phyloP scores from a whole-genome alignment of 2,329 filamentous ascomycete genomes.

The Ramularia collo-cygni region DNA sequence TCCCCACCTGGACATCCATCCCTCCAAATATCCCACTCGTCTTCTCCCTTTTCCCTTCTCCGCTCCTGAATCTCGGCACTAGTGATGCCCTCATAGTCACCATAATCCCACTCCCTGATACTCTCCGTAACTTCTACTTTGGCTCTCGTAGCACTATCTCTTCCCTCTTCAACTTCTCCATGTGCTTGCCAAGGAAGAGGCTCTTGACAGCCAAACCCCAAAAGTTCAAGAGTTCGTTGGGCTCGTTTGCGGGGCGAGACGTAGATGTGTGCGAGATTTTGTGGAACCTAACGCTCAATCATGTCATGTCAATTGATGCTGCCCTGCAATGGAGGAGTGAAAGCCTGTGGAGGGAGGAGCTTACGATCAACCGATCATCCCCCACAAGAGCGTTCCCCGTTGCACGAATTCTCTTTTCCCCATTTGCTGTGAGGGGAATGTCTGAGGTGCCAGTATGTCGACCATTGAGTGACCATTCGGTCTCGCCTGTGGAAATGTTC shows the following conservation, averaged over 20 bases:
- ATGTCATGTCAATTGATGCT: no score
- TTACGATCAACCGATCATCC: conserved; percentile 71
- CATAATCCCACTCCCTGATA: conserved; percentile 57
- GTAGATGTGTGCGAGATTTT: conserved; percentile 79
- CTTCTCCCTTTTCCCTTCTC: conserved; percentile 42
- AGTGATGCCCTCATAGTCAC: conserved; percentile 54
- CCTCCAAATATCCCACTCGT: conserved; percentile 78
- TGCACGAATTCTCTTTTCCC: conserved; percentile 47
- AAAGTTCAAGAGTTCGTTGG: conserved; percentile 82
- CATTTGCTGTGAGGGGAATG: conserved; percentile 75
- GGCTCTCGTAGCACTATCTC: conserved; percentile 28
- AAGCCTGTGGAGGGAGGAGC: no score
- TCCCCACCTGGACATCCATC: conserved; percentile 76
- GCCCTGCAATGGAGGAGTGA: no score
- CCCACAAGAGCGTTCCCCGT: conserved; percentile 83
- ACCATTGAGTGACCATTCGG: conserved; percentile 85
- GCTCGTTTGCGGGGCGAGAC: conserved; percentile 81
- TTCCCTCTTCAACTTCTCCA: conserved; percentile 24
- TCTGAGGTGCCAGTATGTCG: conserved; percentile 76
- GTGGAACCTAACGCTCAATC: conserved; percentile 42
- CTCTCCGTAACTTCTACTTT: conserved; percentile 45
- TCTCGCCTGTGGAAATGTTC: conserved; percentile 59
- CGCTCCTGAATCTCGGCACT: conserved; percentile 44
- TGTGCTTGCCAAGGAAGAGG: conserved; percentile 55
- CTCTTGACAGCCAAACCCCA: conserved; percentile 61